Base-by-base conservation (phyloP, 768 basidiomycete species). In the Suillus decipiens region DNA sequence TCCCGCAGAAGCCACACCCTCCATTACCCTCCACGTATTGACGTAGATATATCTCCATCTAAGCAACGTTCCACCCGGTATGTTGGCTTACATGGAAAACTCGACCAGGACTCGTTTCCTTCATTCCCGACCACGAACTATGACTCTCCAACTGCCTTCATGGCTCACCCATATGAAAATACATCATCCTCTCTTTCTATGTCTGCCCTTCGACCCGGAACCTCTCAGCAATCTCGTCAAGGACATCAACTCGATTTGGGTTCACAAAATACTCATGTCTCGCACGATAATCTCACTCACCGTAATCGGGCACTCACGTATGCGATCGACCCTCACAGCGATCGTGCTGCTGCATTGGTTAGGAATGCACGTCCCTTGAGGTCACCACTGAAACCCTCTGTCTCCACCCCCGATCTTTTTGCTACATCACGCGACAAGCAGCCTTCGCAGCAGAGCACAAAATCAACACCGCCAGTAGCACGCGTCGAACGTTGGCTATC, bases 371-470 rank as follows among this genome's bases (percentile, higher is more conserved):
- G 15, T 28, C 55, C 37, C 37, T 11, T 39, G 10, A 5, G 5
- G 9, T 37, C 61, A 3, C 65, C 60, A 19, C 68, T 90, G 54
- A 85, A 86, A 69, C 80, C 76, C 19, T 88, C 87, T 22, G 76
- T 81, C 9, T 92, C 90, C 1, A 86, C 88, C 4, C 90, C 90
- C 9, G 84, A 92, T 69, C 76, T 93, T 42, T 80, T 81, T 14
- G 63, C 70, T 2, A 36, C 67, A 14, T 19, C 61, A 43, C 37
- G 67, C 17, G 51, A 62, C 7, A 61, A 31, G 33, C 64, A 65
- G 17, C 37, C 57, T 10, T 64, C 64, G 43, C 67, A 68, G 2
- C 5, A 60, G 17, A 24, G 62, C 36, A 73, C 70, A 63, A 66
- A 69, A 68, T 65, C 68, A 34, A 68, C 66, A n/a, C 64, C 60